These are phyloP conservation scores for Fusarium mundagurra DNA, from an alignment of 2,329 filamentous ascomycete species.

Conservation along the genomic window DNA sequence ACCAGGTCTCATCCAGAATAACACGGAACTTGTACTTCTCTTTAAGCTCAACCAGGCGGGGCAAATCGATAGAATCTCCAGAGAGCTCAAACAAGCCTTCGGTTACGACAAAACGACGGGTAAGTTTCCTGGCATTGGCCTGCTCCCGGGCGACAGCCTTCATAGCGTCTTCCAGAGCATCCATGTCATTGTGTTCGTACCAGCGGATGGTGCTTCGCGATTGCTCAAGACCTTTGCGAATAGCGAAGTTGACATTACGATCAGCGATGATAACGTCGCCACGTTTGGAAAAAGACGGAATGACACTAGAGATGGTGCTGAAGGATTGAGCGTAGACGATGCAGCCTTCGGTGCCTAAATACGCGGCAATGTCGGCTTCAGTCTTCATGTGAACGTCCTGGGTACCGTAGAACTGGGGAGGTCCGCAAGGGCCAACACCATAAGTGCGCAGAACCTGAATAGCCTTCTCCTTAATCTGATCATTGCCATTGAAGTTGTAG, in stretches of 20 bases:
- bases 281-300: constrained; percentile 95
- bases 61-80: constrained; percentile 85
- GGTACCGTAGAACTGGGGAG: constrained; percentile 97
- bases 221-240: constrained; percentile 93
- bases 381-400: constrained; percentile 99
- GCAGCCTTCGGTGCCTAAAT: constrained; percentile 85
- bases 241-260: constrained; percentile 90
- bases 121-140: constrained; percentile 83
- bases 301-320: constrained; percentile 95
- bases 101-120: constrained; percentile 92
- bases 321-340: constrained; percentile 98
- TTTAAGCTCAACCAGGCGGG: constrained; percentile 91
- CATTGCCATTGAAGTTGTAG: constrained; percentile 95
- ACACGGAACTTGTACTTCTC: constrained; percentile 97
- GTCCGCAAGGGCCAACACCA: constrained; percentile 95
- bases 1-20: constrained; percentile 97
- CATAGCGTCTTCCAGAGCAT: constrained; percentile 87
- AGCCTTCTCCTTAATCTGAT: constrained; percentile 92
- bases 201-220: constrained; percentile 90
- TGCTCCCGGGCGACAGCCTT: constrained; percentile 89
- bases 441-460: constrained; percentile 94
- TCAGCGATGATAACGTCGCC: constrained; percentile 98
- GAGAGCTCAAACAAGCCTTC: constrained; percentile 93
- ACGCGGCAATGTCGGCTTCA: constrained; percentile 91
- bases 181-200: constrained; percentile 97